Evolutionary conservation across 768 basidiomycete species (phyloP).

Genomic region (Mycena maculata): DNA sequence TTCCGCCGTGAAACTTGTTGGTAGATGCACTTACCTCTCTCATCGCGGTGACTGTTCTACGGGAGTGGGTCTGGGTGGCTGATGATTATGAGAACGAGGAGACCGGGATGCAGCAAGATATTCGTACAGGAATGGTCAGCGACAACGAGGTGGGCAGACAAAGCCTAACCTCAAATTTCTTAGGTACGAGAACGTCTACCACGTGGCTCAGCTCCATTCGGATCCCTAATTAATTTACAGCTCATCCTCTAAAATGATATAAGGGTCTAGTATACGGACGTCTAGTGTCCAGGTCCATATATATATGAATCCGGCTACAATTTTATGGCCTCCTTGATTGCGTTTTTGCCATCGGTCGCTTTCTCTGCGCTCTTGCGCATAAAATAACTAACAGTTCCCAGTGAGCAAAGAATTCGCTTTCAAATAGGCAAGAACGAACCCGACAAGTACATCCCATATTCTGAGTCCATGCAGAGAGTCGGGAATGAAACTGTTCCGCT

Average conservation of each 20-base stretch:
- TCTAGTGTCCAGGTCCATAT: neutral
- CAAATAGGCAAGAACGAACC: conserved; percentile 41
- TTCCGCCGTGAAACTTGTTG: too few species aligned
- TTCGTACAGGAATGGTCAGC: neutral
- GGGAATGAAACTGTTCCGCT: conserved; percentile 51
- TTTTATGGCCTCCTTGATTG: conserved; percentile 41
- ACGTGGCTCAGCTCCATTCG: too few species aligned
- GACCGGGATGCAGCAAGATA: neutral
- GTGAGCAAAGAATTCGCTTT: conserved; percentile 15
- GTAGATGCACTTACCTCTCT: too few species aligned
- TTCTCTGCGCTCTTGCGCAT: conserved; percentile 57
- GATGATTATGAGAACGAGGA: too few species aligned
- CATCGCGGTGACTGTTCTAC: too few species aligned
- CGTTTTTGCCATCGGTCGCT: conserved; percentile 42
- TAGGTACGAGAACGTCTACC: neutral
- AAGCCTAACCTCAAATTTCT: neutral
- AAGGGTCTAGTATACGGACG: conserved; percentile 3
- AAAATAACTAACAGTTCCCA: conserved; percentile 60
- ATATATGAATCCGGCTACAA: neutral
- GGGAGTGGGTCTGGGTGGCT: too few species aligned
- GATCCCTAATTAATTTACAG: too few species aligned
- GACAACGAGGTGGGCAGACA: neutral
- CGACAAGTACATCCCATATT: conserved; percentile 65
- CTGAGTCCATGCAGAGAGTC: conserved; percentile 60
- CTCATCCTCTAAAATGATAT: too few species aligned